phyloP scores from a whole-genome alignment of 192 early-diverging fungal genomes.

The Chytriomyces sp. region DNA sequence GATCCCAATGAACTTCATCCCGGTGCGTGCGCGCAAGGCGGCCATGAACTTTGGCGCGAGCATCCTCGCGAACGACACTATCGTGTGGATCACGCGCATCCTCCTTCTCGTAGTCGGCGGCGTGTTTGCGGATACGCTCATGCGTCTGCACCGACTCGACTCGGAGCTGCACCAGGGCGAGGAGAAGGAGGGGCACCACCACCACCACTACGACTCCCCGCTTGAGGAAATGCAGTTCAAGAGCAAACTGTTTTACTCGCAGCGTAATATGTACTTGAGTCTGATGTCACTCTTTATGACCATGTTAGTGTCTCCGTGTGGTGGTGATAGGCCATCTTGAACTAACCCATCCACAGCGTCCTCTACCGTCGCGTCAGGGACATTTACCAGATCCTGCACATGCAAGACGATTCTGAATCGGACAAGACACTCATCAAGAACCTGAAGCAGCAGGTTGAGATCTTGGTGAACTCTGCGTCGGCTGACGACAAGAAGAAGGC shows the following conservation, averaged over 20 bases:
- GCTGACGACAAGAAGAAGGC: conserved; percentile 20
- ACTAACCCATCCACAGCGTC: conserved; percentile 28
- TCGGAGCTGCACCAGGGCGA: conserved; percentile 21
- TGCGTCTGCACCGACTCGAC: conserved; percentile 43
- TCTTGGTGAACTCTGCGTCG: conserved; percentile 16
- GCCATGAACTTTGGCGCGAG: conserved; percentile 34
- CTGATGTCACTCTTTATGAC: conserved; percentile 55
- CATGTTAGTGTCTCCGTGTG: conserved; percentile 33
- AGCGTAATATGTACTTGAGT: conserved; percentile 53
- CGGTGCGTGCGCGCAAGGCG: conserved; percentile 42
- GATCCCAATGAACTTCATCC: conserved; percentile 48
- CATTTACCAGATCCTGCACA: conserved; percentile 40
- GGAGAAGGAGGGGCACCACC: conserved; percentile 7
- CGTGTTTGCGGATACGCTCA: conserved; percentile 53
- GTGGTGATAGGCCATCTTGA: background rate
- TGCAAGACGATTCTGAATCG: conserved; percentile 20
- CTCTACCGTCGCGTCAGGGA: conserved; percentile 50
- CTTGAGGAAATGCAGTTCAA: conserved; percentile 40
- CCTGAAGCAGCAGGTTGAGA: conserved; percentile 28
- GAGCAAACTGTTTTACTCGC: conserved; percentile 48
- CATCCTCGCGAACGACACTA: conserved; percentile 36
- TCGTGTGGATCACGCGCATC: conserved; percentile 46
- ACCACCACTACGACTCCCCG: conserved; percentile 15
- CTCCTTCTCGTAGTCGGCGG: conserved; percentile 44
- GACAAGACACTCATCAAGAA: conserved; percentile 25